Evolutionary conservation across 768 basidiomycete genomes (phyloP).

Genomic region (Russula dissimulans): DNA sequence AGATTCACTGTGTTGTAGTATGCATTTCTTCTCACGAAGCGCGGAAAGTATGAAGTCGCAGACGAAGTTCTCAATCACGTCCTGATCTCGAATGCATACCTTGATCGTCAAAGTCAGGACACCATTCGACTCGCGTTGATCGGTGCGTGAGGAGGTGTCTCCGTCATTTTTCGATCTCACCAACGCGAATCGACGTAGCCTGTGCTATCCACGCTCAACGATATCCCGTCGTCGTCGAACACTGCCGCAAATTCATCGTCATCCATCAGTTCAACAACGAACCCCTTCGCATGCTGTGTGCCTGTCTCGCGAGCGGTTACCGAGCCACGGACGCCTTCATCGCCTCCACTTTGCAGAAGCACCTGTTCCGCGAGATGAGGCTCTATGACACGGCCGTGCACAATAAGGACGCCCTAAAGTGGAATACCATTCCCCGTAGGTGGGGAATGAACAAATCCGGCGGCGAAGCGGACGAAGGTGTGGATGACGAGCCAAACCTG

Average conservation of each 20-base stretch:
- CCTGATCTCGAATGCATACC: constrained; percentile 63
- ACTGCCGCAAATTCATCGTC: constrained; percentile 66
- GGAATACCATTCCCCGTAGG: constrained; percentile 51
- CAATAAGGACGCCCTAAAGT: constrained; percentile 50
- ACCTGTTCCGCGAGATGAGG: constrained; percentile 71
- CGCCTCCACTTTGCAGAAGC: constrained; percentile 72
- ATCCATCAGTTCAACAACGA: constrained; percentile 82
- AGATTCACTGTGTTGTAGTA: constrained; percentile 39
- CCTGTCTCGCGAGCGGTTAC: constrained; percentile 62
- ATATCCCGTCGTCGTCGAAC: constrained; percentile 55
- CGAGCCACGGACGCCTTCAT: constrained; percentile 66
- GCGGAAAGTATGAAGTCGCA: constrained; percentile 54
- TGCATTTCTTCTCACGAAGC: constrained; percentile 56
- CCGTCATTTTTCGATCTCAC: neutral
- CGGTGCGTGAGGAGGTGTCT: constrained; percentile 37
- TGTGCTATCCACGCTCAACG: constrained; percentile 56
- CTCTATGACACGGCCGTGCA: constrained; percentile 57
- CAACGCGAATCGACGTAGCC: constrained; percentile 36
- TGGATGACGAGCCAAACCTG: constrained; percentile 33
- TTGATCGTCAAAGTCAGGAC: constrained; percentile 50
- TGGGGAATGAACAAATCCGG: constrained; percentile 42
- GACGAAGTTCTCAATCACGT: constrained; percentile 74
- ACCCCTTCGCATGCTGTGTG: constrained; percentile 66
- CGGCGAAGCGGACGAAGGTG: constrained; percentile 32
- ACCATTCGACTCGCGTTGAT: constrained; percentile 69